Evolutionary conservation across 1,284 basidiomycete genomes (phyloP), one percentile per base, ranked within the genome.

Genomic region (Ustilago vetiveriae): DNA sequence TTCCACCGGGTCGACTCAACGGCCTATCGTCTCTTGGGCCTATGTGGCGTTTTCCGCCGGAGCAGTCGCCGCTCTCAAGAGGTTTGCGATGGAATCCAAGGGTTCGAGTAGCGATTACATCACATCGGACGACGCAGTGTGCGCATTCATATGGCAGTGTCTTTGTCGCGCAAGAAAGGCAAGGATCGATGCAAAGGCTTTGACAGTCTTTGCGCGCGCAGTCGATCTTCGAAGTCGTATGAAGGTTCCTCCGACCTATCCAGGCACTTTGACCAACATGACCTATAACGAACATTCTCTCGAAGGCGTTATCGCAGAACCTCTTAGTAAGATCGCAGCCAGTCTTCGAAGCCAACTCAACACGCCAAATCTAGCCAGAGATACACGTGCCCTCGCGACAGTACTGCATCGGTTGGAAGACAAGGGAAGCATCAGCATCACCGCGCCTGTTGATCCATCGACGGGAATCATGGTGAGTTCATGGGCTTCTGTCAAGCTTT

Each of bases 381-480:
- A 45, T 16, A 45, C 43, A 23, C 43, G 43, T 11, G 43, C 43
- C 11, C 19, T 45, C 3, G 43, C 43, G 11, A 45, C 43, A 5
- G 43, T 45, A 13, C 11, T 45, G 16, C 21, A 45, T 23, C 30
- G 43, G 10, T 24, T 35, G 19, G 13, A 45, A 4, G 30, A 45
- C 43, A 45, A 45, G n/a, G 30, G 21, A 6, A 23, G 32, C 22
- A 22, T 45, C 43, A 45, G 32, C 30, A 45, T 45, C 32, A 45
- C 43, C n/a, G 43, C 43, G n/a, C 43, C 43, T 3, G 43, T 45
- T 2, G 43, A 33, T 17, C 5, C 43, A 22, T 45, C 43, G 3
- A 45, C 43, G 14, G 43, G 43, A 16, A 45, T 45, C 43, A 45
- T 45, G 43, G 14, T 45, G 30, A 45, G 43, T 21, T 45, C 43